These are phyloP conservation scores for Claviceps sp. DNA, from an alignment of 2,329 filamentous ascomycete genomes.

Conservation along the genomic window DNA sequence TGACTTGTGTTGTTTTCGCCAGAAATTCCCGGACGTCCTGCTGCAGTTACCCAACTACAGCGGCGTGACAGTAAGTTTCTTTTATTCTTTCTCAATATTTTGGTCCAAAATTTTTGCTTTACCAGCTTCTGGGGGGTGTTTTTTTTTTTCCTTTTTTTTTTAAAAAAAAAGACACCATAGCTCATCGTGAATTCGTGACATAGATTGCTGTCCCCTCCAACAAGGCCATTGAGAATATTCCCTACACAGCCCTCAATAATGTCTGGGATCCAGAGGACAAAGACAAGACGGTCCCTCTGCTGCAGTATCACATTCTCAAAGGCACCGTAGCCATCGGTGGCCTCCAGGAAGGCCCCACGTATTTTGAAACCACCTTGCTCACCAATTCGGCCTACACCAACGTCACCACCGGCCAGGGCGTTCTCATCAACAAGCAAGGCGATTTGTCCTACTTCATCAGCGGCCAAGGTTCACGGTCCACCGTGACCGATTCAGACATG, in stretches of 20 bases:
- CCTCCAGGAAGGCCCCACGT: conserved; percentile 23
- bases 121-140: no score
- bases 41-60: conserved; percentile 28
- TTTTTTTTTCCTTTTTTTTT: no score
- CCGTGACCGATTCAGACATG: conserved; percentile 29
- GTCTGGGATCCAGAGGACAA: conserved; percentile 31
- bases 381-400: conserved; percentile 28
- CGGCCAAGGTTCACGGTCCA: conserved; percentile 32
- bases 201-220: conserved; percentile 45
- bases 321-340: conserved; percentile 29
- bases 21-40: conserved; percentile 33
- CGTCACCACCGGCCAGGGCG: conserved; percentile 35
- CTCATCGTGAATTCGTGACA: no score
- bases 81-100: not conserved
- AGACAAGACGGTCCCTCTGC: conserved; percentile 32
- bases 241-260: conserved; percentile 34
- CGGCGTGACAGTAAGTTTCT: conserved; percentile 28
- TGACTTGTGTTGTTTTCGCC: not conserved
- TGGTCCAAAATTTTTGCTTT: no score
- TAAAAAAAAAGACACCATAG: no score
- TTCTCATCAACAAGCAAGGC: conserved; percentile 31
- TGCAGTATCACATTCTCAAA: conserved; percentile 49
- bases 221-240: conserved; percentile 41
- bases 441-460: conserved; percentile 34
- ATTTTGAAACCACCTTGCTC: conserved; percentile 31